phyloP scores from a whole-genome alignment of 2,329 filamentous ascomycete genomes.

The Pseudogymnoascus sp. region DNA sequence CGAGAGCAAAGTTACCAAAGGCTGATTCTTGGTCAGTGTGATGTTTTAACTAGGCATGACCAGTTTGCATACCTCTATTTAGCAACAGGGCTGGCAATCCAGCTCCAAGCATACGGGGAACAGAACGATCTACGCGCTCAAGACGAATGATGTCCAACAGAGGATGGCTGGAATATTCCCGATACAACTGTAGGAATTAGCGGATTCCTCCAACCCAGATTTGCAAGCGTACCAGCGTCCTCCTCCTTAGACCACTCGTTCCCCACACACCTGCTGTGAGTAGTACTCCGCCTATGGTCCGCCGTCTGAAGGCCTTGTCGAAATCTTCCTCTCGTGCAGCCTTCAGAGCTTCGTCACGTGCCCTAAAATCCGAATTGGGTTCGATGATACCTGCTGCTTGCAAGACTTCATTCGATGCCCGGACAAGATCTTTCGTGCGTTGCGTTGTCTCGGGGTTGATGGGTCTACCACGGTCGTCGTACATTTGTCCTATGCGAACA shows the following conservation, averaged over 20 bases:
- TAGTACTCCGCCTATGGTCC: slow-evolving; percentile 24
- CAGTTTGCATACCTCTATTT: slow-evolving; percentile 19
- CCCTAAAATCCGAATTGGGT: slow-evolving; percentile 22
- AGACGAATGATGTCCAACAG: slow-evolving; percentile 23
- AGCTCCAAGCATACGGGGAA: slow-evolving; percentile 20
- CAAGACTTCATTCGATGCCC: slow-evolving; percentile 32
- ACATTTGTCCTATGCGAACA: slow-evolving; percentile 20
- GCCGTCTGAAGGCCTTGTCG: slow-evolving; percentile 23
- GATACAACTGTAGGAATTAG: slow-evolving; percentile 26
- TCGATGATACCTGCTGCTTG: slow-evolving; percentile 30
- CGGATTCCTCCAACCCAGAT: neutral
- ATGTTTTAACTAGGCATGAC: neutral
- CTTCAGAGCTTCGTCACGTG: slow-evolving; percentile 18
- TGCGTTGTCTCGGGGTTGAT: slow-evolving; percentile 28
- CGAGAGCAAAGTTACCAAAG: slow-evolving; percentile 17
- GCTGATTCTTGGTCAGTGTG: neutral
- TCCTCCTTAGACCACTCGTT: slow-evolving; percentile 26
- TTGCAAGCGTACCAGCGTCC: slow-evolving; percentile 24
- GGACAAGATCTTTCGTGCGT: slow-evolving; percentile 27
- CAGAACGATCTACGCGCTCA: slow-evolving; percentile 19
- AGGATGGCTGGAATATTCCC: slow-evolving; percentile 22
- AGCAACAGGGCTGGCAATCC: slow-evolving; percentile 26
- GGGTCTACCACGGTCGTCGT: slow-evolving; percentile 28
- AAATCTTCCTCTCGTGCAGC: slow-evolving; percentile 23
- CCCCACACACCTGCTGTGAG: slow-evolving; percentile 29